Conservation (phyloP, 345 rosid species). For the Citrus medica region DNA sequence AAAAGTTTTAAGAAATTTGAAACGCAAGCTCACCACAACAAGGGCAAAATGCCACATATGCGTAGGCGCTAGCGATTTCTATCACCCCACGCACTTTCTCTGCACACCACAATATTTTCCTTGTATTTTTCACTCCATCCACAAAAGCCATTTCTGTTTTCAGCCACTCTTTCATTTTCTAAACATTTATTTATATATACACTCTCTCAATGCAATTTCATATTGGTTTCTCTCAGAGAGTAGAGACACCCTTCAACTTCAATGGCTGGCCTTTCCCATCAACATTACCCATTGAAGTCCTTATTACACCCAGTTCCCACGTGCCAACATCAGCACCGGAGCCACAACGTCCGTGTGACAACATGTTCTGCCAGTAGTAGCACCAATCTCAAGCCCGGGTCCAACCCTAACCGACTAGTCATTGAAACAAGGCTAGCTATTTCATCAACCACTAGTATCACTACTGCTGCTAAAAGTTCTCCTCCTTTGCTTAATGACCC, state of each 20-base stretch:
- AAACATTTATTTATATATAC: not conserved
- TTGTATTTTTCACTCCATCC: not conserved
- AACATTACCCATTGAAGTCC: conserved; percentile 34
- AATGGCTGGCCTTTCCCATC: conserved; percentile 57
- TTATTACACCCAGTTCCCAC: conserved; percentile 18
- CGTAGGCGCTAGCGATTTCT: conserved; percentile 19
- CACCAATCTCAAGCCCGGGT: conserved; percentile 32
- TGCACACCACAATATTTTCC: conserved; percentile 27
- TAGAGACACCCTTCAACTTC: conserved; percentile 21
- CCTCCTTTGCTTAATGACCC: conserved; percentile 49
- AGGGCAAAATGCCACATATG: too few species aligned
- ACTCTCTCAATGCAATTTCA: not conserved
- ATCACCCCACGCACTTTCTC: conserved; percentile 47
- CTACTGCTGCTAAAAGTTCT: not conserved
- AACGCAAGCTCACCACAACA: not conserved
- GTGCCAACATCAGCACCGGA: not conserved
- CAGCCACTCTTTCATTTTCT: conserved; percentile 25
- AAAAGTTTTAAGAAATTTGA: not conserved
- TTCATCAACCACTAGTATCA: conserved; percentile 6
- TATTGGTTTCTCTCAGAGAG: conserved; percentile 6
- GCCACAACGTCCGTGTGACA: not conserved
- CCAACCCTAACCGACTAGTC: conserved; percentile 25
- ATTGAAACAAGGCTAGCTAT: conserved; percentile 16
- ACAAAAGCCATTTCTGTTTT: not conserved
- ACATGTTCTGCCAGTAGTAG: conserved; percentile 36